Conservation (phyloP, 768 basidiomycete species). For the Dendrothele bispora region DNA sequence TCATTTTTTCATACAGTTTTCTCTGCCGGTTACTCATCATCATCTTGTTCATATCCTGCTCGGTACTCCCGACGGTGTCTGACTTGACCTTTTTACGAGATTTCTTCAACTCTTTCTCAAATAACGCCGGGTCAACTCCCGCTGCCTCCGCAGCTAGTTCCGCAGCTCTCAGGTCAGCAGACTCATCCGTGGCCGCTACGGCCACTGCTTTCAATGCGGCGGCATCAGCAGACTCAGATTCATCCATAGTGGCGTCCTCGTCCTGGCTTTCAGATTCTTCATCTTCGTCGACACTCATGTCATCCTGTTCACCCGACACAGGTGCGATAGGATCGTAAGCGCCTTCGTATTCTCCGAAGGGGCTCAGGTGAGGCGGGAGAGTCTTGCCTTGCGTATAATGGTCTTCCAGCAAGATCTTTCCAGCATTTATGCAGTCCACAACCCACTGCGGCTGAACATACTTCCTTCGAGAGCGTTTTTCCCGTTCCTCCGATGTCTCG, state of each 20-base stretch:
- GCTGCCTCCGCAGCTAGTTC: slow-evolving; percentile 92
- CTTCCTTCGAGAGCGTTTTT: slow-evolving; percentile 67
- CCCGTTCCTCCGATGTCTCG: slow-evolving; percentile 59
- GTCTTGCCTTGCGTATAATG: slow-evolving; percentile 81
- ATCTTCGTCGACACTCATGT: slow-evolving; percentile 31
- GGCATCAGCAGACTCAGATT: slow-evolving; percentile 24
- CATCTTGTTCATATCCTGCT: slow-evolving; percentile 95
- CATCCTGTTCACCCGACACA: slow-evolving; percentile 30
- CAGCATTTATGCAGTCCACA: slow-evolving; percentile 91
- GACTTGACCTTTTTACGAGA: slow-evolving; percentile 42
- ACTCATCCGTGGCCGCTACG: slow-evolving; percentile 47
- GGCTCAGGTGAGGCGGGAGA: slow-evolving; percentile 93
- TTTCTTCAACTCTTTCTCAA: slow-evolving; percentile 74
- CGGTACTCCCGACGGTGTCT: slow-evolving; percentile 40
- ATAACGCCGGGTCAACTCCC: slow-evolving; percentile 76
- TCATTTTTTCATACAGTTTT: slow-evolving; percentile 93
- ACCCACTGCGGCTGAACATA: slow-evolving; percentile 98
- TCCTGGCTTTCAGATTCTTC: slow-evolving; percentile 31
- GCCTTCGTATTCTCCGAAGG: slow-evolving; percentile 82
- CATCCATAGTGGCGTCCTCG: slow-evolving; percentile 22
- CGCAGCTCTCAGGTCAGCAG: slow-evolving; percentile 74
- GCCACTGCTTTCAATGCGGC: slow-evolving; percentile 32
- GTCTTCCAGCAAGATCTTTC: slow-evolving; percentile 82
- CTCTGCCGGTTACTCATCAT: slow-evolving; percentile 95
- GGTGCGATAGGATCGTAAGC: slow-evolving; percentile 69